Conservation (phyloP, 768 basidiomycete genomes). For the Lenzites betulinus region DNA sequence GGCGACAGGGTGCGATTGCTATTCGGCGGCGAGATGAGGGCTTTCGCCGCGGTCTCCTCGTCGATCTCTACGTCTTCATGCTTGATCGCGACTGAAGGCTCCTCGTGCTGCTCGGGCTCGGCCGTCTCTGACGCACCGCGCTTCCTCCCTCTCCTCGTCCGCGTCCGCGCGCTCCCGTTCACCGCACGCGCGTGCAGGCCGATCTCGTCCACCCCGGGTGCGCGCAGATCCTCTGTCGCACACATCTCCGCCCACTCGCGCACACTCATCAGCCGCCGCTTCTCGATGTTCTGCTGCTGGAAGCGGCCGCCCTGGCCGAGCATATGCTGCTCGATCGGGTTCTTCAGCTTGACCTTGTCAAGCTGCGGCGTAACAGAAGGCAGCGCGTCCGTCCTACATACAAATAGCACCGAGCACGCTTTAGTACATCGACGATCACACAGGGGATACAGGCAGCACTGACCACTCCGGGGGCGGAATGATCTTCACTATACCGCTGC, state of each 20-base stretch:
- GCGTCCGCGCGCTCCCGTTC: slow-evolving; percentile 37
- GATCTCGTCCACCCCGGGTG: slow-evolving; percentile 72
- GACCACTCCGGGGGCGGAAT: slow-evolving; percentile 95
- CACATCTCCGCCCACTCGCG: slow-evolving; percentile 88
- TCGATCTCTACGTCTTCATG: slow-evolving; percentile 45
- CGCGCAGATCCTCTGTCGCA: slow-evolving; percentile 65
- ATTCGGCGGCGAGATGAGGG: slow-evolving; percentile 42
- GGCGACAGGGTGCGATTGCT: slow-evolving; percentile 38
- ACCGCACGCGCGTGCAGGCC: slow-evolving; percentile 51
- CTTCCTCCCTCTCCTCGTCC: slow-evolving; percentile 46
- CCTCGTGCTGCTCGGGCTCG: slow-evolving; percentile 42
- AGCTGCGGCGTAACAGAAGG: slow-evolving; percentile 76
- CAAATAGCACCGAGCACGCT: neutral
- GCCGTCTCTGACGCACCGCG: slow-evolving; percentile 43
- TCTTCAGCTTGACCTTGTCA: slow-evolving; percentile 72
- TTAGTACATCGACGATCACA: slow-evolving; percentile 17
- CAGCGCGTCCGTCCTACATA: slow-evolving; percentile 64
- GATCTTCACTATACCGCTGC: slow-evolving; percentile 93
- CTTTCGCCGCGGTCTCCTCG: slow-evolving; percentile 25
- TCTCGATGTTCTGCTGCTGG: slow-evolving; percentile 89
- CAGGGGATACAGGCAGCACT: slow-evolving; percentile 30
- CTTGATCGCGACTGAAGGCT: slow-evolving; percentile 39
- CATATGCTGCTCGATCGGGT: slow-evolving; percentile 95
- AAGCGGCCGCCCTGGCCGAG: slow-evolving; percentile 84
- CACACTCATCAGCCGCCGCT: slow-evolving; percentile 78